Evolutionary conservation across 1,284 basidiomycete genomes (phyloP).

Genomic region (Thecaphora frezii): DNA sequence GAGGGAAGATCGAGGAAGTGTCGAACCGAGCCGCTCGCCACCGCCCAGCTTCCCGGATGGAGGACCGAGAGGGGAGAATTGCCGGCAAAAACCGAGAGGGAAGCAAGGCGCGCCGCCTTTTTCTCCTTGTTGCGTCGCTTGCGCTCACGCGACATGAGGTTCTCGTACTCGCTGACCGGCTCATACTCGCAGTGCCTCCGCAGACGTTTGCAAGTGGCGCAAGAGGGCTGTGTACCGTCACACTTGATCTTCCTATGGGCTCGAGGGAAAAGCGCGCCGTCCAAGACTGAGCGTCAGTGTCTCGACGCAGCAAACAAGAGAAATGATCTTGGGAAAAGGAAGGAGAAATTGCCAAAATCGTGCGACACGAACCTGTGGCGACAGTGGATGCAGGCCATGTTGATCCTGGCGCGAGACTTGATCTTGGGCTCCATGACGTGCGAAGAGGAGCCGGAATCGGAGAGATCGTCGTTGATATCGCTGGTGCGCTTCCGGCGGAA

Average conservation of each 20-base stretch:
- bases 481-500: too few species aligned
- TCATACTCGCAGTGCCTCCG: constrained; percentile 50
- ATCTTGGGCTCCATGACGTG: neutral
- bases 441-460: too few species aligned
- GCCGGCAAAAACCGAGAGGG: constrained; percentile 29
- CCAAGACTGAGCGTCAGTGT: too few species aligned
- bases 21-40: neutral
- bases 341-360: neutral
- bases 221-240: constrained; percentile 44
- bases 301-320: too few species aligned
- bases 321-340: neutral
- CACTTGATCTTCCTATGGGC: constrained; percentile 48
- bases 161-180: constrained; percentile 47
- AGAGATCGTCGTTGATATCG: too few species aligned
- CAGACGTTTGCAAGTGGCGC: constrained; percentile 46
- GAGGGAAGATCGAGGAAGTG: constrained; percentile 12
- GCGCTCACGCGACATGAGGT: constrained; percentile 49
- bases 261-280: constrained; percentile 1
- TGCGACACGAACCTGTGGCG: constrained; percentile 39
- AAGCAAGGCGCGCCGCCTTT: constrained; percentile 26
- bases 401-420: constrained; percentile 33
- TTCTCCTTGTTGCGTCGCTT: constrained; percentile 47
- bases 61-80: constrained; percentile 30
- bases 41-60: constrained; percentile 8
- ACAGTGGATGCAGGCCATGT: constrained; percentile 53